A percentile compares a stretch with the other conserved stretches of the same genome.
phyloP scores from a whole-genome alignment of 1,284 basidiomycete species.

The Ceratobasidium sp. region DNA sequence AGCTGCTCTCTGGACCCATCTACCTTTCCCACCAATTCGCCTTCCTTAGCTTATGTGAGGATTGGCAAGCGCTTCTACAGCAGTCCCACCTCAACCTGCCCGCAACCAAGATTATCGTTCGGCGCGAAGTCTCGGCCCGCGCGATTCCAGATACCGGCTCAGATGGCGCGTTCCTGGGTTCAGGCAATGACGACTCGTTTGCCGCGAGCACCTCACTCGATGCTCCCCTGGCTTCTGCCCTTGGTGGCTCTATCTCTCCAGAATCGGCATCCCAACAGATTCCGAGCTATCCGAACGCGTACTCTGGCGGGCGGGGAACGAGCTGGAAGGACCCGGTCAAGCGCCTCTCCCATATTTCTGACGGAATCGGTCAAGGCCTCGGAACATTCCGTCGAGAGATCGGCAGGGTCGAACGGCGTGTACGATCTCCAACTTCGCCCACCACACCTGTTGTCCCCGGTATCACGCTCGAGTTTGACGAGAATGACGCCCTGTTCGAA shows the following conservation, averaged over 20 bases:
- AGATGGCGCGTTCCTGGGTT: slow-evolving; percentile 66
- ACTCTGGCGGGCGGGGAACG: slow-evolving; percentile 48
- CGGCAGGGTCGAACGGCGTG: slow-evolving; percentile 46
- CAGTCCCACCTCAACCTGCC: slow-evolving; percentile 74
- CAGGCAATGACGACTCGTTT: slow-evolving; percentile 51
- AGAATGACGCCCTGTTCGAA: slow-evolving; percentile 55
- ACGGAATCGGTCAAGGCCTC: slow-evolving; percentile 56
- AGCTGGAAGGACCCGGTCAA: slow-evolving; percentile 57
- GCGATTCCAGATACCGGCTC: slow-evolving; percentile 31
- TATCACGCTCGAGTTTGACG: slow-evolving; percentile 57
- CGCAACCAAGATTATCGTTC: slow-evolving; percentile 73
- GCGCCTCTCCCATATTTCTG: slow-evolving; percentile 45
- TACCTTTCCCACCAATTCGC: slow-evolving; percentile 87
- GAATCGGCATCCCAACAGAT: slow-evolving; percentile 65
- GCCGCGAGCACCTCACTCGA: slow-evolving; percentile 73
- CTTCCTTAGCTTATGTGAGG: slow-evolving; percentile 77
- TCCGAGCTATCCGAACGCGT: slow-evolving; percentile 83
- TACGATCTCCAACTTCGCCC: slow-evolving; percentile 26
- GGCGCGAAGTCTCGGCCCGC: slow-evolving; percentile 16
- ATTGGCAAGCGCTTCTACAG: slow-evolving; percentile 83
- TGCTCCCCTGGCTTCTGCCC: slow-evolving; percentile 80
- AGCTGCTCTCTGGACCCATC: slow-evolving; percentile 76
- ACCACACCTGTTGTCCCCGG: slow-evolving; percentile 24
- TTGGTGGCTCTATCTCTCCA: slow-evolving; percentile 76
- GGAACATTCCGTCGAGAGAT: slow-evolving; percentile 55